Base-by-base conservation (phyloP, 2,329 filamentous ascomycete genomes). In the Aspergillus transmontanensis region DNA sequence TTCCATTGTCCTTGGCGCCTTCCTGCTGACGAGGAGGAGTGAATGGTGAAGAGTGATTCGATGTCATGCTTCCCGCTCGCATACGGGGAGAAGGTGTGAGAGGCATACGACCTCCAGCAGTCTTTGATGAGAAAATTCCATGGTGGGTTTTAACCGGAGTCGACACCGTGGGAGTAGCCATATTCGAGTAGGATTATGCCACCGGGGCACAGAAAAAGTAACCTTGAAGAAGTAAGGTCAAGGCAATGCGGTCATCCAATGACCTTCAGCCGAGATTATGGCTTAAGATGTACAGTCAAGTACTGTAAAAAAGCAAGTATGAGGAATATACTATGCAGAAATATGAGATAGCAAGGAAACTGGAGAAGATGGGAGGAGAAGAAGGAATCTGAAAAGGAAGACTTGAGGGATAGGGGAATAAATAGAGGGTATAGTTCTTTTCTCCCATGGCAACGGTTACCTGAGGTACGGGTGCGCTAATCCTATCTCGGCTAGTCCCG, bases 121-220 rank as follows among this genome's bases (percentile, higher is more conserved):
- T 95, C 78, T 93, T 93, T 71, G 92, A 88, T 71, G 90, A 93
- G 84, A 98, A 97, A 74, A 97, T 87, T 64, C 93, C 93, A 81
- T 91, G 89, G 80, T 97, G 94, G 86, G 92, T 95, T 86, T 97
- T 98, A 78, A 95, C 85, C 64, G 95, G 95, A 65, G 95, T 98
- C 74, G 93, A 91, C 80, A 97, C 88, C 76, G 87, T 83, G 79
- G 87, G 82, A 79, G 90, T 91, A 78, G 94, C 93, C 94, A 98
- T 98, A 78, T 73, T 86, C 80, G 62, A 58, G 54, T 64, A 61
- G 39, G 36, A 58, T 45, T 58, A 64, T 60, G 28, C 26, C 53
- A 34, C 43, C 36, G 10, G 41, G 41, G 23, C 23, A 55, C 30
- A 34, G 28, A 32, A 55, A 26, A 55, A 4, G 51, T 55, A 55